Evolutionary conservation across 208 protist species (phyloP).

Genomic region (Phytomonas francai): DNA sequence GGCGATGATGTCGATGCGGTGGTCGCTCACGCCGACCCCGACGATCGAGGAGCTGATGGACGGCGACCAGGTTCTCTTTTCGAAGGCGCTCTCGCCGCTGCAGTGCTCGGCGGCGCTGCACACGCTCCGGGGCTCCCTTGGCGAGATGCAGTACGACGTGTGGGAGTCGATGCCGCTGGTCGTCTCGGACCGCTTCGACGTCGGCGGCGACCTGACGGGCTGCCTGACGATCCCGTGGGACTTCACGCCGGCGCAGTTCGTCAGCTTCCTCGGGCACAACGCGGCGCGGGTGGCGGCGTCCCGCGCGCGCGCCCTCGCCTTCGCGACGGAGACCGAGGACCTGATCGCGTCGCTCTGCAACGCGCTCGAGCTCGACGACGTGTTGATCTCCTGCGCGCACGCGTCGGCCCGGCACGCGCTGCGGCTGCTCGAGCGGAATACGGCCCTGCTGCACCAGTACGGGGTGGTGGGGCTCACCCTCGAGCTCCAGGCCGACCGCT

Average conservation of each 20-base stretch:
- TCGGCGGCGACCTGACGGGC: constrained; percentile 65
- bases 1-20: constrained; percentile 63
- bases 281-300: constrained; percentile 44
- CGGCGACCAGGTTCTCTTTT: constrained; percentile 81
- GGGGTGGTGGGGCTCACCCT: constrained; percentile 75
- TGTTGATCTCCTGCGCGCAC: constrained; percentile 89
- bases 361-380: constrained; percentile 68
- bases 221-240: constrained; percentile 85
- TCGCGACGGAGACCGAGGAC: constrained; percentile 65
- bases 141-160: constrained; percentile 77
- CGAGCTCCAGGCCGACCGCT: constrained; percentile 53
- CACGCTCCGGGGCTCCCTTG: constrained; percentile 71
- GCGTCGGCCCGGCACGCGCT: constrained; percentile 47
- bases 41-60: constrained; percentile 88
- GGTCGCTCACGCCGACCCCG: constrained; percentile 66
- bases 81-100: constrained; percentile 64
- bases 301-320: constrained; percentile 28
- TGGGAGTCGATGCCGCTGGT: constrained; percentile 88
- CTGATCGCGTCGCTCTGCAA: constrained; percentile 76
- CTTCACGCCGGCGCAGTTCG: constrained; percentile 72
- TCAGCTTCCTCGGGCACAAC: constrained; percentile 79
- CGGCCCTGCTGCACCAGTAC: constrained; percentile 56
- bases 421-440: constrained; percentile 68
- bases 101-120: constrained; percentile 81
- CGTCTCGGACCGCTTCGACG: constrained; percentile 64